phyloP scores from a whole-genome alignment of 2,329 filamentous ascomycete genomes.

The Aspergillus pseudonomiae region DNA sequence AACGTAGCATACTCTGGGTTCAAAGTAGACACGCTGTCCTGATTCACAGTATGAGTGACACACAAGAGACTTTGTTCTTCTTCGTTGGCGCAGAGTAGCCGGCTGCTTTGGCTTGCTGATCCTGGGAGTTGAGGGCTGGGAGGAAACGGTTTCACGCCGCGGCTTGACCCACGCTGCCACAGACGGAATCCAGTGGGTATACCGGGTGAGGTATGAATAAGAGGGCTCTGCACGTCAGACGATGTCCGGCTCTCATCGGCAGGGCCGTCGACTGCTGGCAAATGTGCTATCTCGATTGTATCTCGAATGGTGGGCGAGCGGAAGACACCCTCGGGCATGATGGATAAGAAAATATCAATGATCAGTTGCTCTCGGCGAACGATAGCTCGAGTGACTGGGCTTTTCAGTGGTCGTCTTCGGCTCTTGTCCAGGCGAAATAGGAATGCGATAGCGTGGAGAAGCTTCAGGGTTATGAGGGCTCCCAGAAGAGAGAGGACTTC shows the following conservation, averaged over 20 bases:
- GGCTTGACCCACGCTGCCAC: neutral
- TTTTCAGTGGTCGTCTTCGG: constrained; percentile 3
- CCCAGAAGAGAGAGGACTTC: constrained; percentile 23
- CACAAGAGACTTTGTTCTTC: neutral
- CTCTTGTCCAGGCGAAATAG: constrained; percentile 17
- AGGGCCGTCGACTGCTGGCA: neutral
- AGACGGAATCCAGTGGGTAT: neutral
- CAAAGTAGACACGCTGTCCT: constrained; percentile 1
- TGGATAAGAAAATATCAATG: constrained; percentile 23
- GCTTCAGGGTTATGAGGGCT: constrained; percentile 28
- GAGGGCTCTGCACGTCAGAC: neutral
- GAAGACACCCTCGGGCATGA: constrained; percentile 17
- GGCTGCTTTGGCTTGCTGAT: neutral
- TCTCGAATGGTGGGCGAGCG: constrained; percentile 9
- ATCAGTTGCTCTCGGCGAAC: constrained; percentile 26
- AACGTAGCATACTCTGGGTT: constrained; percentile 18
- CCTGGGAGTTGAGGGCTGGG: too few species aligned
- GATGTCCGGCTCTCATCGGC: neutral
- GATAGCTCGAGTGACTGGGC: constrained; percentile 22
- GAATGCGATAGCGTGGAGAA: constrained; percentile 26
- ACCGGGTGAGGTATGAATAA: neutral
- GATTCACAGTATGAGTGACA: neutral
- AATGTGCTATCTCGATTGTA: neutral
- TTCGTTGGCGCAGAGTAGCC: neutral
- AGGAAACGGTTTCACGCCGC: neutral